Base-by-base conservation (phyloP, 2,329 filamentous ascomycete species). In the Aureobasidium leucospermi region DNA sequence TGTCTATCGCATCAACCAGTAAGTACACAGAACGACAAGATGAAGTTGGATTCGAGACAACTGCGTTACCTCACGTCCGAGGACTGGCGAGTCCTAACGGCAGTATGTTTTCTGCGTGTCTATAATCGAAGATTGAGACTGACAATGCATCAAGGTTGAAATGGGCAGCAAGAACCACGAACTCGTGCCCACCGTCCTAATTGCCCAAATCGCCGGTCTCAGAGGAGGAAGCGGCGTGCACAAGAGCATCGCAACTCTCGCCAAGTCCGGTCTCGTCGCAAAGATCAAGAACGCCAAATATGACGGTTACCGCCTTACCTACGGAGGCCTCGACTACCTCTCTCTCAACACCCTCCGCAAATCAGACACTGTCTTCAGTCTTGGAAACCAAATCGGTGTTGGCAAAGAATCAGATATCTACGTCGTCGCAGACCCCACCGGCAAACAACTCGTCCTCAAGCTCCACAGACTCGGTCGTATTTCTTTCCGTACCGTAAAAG, bases 321-420 rank as follows among this genome's bases (percentile, higher is more conserved):
- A 99, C 72, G 94, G 94, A 67, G 94, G 94, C 2, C 85, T 97
- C 49, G 94, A 99, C 77, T 99, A 99, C 74, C 85, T 99, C n/a
- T 90, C 94, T 15, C 81, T 99, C 58, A 91, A 97, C 75, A 86
- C 90, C 0, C 87, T 97, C 72, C 87, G 92, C 60, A 88, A 89
- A 67, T 81, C 85, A 64, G 87, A 88, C 66, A 83, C 82, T 59
- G 83, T 97, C 42, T 97, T 96, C 81, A 95, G 89, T 66, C 90
- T 97, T 4, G 94, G 94, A 57, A 94, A 88, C 73, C 89, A 95
- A 69, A 90, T 99, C 65, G 94, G 95, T 49, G 92, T 97, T 3
- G 94, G 94, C 58, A 99, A 99, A 74, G 94, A 99, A 76, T 96
- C 90, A 66, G 94, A 99, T 70, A 97, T 99, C 70, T 89, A 95